phyloP scores from a whole-genome alignment of 441 rosid species.

The Gossypium lobatum region DNA sequence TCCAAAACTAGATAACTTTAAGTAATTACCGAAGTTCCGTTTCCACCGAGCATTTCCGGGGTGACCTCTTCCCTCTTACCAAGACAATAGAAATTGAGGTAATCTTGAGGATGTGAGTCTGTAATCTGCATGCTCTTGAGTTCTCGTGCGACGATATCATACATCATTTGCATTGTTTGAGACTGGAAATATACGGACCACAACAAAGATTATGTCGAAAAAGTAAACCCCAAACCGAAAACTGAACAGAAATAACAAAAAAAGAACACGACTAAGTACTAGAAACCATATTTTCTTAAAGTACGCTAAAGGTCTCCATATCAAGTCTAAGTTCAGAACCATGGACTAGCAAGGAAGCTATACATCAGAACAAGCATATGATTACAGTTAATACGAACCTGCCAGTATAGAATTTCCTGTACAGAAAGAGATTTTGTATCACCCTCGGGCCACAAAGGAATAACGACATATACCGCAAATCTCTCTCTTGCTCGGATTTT shows the following conservation, averaged over 20 bases:
- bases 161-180: constrained; percentile 94
- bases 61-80: constrained; percentile 62
- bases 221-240: neutral
- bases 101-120: constrained; percentile 69
- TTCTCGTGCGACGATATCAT: constrained; percentile 46
- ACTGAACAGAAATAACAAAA: neutral
- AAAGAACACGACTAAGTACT: no score
- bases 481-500: constrained; percentile 80
- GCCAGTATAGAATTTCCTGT: constrained; percentile 92
- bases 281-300: no score
- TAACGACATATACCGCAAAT: constrained; percentile 69
- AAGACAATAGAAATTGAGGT: constrained; percentile 88
- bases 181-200: constrained; percentile 43
- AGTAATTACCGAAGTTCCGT: constrained; percentile 41
- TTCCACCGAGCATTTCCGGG: constrained; percentile 23
- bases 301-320: neutral
- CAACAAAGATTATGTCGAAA: neutral
- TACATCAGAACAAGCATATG: no score
- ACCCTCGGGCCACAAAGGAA: constrained; percentile 98
- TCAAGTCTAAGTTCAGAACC: neutral
- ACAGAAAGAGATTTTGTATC: constrained; percentile 69
- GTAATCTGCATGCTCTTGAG: constrained; percentile 39
- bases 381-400: constrained; percentile 33
- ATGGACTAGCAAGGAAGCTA: neutral
- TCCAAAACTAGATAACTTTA: neutral